Percentiles rank a stretch among this genome's conserved stretches.
Evolutionary conservation across 768 basidiomycete genomes (phyloP).

Genomic region (Russula sp.): DNA sequence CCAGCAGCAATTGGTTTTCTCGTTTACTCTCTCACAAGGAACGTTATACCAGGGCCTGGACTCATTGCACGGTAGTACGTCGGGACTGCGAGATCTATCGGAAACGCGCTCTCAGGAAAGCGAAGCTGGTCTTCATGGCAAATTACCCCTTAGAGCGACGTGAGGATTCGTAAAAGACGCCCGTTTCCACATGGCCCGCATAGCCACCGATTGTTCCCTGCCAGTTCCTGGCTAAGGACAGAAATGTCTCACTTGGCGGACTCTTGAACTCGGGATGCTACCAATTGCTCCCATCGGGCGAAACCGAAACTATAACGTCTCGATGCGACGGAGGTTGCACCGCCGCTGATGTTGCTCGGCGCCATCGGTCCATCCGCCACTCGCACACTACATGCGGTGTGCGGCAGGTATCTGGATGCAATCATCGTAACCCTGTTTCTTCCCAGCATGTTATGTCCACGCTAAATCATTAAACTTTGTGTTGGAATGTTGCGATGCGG

Average conservation of each 20-base stretch:
- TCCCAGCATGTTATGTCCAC: background rate
- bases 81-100: constrained; percentile 7
- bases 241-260: background rate
- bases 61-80: background rate
- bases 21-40: background rate
- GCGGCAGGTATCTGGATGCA: background rate
- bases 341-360: constrained; percentile 22
- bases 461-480: background rate
- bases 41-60: background rate
- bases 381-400: background rate
- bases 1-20: background rate
- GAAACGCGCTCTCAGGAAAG: background rate
- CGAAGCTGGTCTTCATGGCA: constrained; percentile 19
- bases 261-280: background rate
- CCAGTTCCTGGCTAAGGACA: background rate
- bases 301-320: constrained; percentile 14
- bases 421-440: background rate
- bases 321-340: constrained; percentile 10
- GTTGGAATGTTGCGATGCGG: constrained; percentile 3
- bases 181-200: constrained; percentile 6
- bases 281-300: background rate
- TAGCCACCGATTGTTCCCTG: background rate
- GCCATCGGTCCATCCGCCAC: constrained; percentile 4
- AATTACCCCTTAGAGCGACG: constrained; percentile 8
- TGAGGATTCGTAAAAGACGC: background rate